Evolutionary conservation across 2,329 filamentous ascomycete genomes (phyloP), one percentile per base, ranked within the genome.

Genomic region (Trichoderma guizhouense): DNA sequence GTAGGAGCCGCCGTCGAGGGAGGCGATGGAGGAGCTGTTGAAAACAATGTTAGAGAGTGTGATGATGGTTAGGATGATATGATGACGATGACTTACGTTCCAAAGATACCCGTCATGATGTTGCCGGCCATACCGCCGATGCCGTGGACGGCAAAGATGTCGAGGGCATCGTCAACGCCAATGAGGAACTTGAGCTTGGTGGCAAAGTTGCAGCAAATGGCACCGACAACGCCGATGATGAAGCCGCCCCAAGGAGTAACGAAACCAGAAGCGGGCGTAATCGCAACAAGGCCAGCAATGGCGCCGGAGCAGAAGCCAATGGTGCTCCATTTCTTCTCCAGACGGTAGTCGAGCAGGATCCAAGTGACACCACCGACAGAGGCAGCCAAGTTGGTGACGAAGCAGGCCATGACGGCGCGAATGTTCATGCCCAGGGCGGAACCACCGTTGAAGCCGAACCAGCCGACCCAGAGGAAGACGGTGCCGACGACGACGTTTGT

Each of bases 361-460:
- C 93, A 97, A 73, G 92, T 93, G 72, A 97, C 88, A 72, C 92
- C 94, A 71, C 91, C 94, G 30, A 93, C 89, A 47, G 90, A 93
- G 24, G 95, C 95, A 60, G 95, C 91, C 26, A 97, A 85, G 82
- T 97, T 95, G 72, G 95, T 97, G 74, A 95, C 93, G 64, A 96
- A 89, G 77, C 92, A 92, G 69, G 95, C 94, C 92, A 97, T 95
- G 80, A 97, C 86, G 69, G 95, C 93, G 73, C 95, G 93, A 76
- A 97, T 84, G 84, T 96, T 97, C 74, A 93, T 92, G 72, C 89
- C 87, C 57, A 97, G 86, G 2, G 94, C 95, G 4, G 92, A 88
- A 74, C 95, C 95, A 69, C 93, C 94, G 82, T 97, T 98, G 89
- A 98, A 98, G 63, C 95, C 95, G 80, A 97, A 96, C 95, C 94